phyloP scores from a whole-genome alignment of 108 stramenopile genomes.

The Asterionellopsis glacialis region DNA sequence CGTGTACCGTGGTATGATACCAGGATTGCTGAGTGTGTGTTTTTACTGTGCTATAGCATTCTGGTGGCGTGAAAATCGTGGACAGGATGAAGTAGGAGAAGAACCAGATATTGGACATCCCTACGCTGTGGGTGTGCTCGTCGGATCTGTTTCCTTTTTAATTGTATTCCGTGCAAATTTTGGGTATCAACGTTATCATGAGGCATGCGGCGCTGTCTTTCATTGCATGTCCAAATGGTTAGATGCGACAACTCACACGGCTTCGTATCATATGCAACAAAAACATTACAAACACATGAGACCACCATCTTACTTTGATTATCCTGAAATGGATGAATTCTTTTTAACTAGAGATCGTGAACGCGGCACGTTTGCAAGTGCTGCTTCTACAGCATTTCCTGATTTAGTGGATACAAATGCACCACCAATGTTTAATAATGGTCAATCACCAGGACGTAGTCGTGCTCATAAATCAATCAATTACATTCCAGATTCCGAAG shows the following conservation, averaged over 20 bases:
- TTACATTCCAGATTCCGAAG: not conserved
- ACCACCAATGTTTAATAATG: not conserved
- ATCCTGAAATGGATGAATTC: constrained; percentile 48
- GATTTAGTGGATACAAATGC: not conserved
- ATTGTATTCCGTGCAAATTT: constrained; percentile 68
- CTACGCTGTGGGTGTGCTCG: constrained; percentile 66
- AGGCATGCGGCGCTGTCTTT: constrained; percentile 43
- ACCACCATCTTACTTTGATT: constrained; percentile 61
- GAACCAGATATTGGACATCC: constrained; percentile 44
- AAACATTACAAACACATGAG: constrained; percentile 43
- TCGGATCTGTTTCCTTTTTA: constrained; percentile 44
- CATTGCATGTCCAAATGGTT: constrained; percentile 70
- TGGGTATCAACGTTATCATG: constrained; percentile 70
- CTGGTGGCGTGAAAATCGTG: not conserved
- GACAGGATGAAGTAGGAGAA: not conserved
- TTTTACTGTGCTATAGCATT: constrained; percentile 31
- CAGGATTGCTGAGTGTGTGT: constrained; percentile 39
- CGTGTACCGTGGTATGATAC: constrained; percentile 55
- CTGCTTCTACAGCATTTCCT: not conserved
- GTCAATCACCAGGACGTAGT: not conserved
- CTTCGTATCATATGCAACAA: constrained; percentile 59
- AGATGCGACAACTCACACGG: constrained; percentile 52
- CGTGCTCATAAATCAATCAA: constrained; percentile 11
- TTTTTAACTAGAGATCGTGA: constrained; percentile 63
- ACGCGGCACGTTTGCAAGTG: constrained; percentile 6